These are phyloP conservation scores for Panicum miliaceum DNA, from an alignment of 176 grass and related monocot genomes.

Conservation along the genomic window DNA sequence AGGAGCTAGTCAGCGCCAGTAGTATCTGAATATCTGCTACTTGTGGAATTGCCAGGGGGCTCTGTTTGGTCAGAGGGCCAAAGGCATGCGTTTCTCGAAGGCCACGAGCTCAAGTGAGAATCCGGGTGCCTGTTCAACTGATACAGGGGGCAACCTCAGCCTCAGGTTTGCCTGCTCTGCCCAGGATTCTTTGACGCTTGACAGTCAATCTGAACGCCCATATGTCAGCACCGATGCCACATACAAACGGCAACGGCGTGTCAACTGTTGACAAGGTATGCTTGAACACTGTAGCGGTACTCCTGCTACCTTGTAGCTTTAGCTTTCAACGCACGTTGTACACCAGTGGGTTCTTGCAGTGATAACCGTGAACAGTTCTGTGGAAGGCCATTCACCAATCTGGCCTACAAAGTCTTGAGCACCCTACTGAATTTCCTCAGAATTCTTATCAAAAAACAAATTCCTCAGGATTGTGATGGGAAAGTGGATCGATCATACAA, in stretches of 20 bases:
- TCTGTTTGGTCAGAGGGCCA: background rate
- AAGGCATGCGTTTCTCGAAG: background rate
- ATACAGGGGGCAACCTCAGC: background rate
- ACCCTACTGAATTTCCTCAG: background rate
- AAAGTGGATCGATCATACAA: background rate
- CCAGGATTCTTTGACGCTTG: background rate
- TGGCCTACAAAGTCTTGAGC: background rate
- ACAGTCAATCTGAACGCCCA: background rate
- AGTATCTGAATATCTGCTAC: background rate
- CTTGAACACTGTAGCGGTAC: background rate
- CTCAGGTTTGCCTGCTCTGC: background rate
- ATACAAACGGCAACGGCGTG: background rate
- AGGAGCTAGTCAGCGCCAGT: background rate
- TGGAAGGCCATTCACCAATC: background rate
- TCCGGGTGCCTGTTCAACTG: background rate
- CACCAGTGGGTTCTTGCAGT: background rate
- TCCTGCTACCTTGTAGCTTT: too few relatives aligned
- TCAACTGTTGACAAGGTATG: background rate
- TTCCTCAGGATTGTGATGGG: background rate
- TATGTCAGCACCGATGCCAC: background rate
- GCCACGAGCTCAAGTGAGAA: background rate
- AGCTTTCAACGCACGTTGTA: background rate
- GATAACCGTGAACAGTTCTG: background rate
- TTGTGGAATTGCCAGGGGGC: too few relatives aligned
- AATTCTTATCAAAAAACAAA: background rate